A percentile compares a stretch with the other conserved stretches of the same genome.
phyloP scores from a whole-genome alignment of 116 monocot species.

The Phalaenopsis hybrid region DNA sequence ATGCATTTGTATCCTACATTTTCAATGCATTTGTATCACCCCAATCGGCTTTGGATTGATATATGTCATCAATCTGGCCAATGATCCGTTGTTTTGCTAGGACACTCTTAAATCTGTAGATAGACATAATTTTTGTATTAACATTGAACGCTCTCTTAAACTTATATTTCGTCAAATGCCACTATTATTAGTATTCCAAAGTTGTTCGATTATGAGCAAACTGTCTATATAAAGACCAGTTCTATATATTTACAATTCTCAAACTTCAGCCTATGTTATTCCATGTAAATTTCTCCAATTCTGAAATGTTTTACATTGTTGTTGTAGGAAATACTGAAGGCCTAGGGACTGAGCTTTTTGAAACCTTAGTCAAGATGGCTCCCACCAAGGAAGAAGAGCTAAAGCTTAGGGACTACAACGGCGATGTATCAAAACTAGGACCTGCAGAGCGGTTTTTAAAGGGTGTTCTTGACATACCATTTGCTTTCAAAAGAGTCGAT shows the following conservation, averaged over 20 bases:
- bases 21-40: no score
- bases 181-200: no score
- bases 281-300: neutral
- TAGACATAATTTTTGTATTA: no score
- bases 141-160: no score
- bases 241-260: neutral
- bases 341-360: slow-evolving; percentile 59
- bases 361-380: slow-evolving; percentile 79
- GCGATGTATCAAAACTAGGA: slow-evolving; percentile 67
- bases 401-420: slow-evolving; percentile 66
- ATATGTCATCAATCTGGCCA: no score
- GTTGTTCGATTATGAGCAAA: neutral
- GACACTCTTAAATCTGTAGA: no score
- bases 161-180: no score
- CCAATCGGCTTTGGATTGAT: no score
- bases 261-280: neutral
- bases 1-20: no score
- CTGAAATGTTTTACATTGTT: neutral
- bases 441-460: slow-evolving; percentile 80
- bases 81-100: no score
- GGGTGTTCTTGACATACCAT: slow-evolving; percentile 69
- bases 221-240: neutral
- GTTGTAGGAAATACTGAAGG: slow-evolving; percentile 58
- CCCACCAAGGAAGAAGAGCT: slow-evolving; percentile 90
- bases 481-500: slow-evolving; percentile 83